phyloP scores from a whole-genome alignment of 1,284 basidiomycete genomes.

The Thelephora terrestris region DNA sequence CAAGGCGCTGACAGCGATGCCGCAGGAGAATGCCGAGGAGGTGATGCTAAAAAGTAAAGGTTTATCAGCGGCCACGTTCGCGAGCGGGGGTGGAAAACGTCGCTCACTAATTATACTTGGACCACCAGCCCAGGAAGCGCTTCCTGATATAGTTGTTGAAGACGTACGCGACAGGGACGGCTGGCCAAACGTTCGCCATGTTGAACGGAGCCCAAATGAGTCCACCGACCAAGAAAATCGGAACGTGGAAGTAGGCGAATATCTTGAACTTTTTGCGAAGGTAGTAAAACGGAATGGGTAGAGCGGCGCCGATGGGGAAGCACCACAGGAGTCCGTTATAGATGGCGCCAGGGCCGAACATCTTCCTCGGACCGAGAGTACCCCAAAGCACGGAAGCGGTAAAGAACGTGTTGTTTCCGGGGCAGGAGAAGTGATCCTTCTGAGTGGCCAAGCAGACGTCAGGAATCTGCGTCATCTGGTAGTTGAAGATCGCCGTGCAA shows the following conservation, averaged over 20 bases:
- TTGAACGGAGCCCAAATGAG: conserved; percentile 2
- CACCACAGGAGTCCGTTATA: conserved; percentile 34
- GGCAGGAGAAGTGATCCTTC: conserved; percentile 31
- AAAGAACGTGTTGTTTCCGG: conserved; percentile 30
- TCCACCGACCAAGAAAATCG: neutral
- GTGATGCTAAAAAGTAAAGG: conserved; percentile 27
- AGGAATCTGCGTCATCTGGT: conserved; percentile 41
- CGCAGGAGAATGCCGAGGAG: conserved; percentile 49
- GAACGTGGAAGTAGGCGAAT: conserved; percentile 19
- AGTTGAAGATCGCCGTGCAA: conserved; percentile 37
- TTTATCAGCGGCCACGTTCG: neutral
- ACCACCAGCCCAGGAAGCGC: conserved; percentile 16
- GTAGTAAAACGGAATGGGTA: conserved; percentile 30
- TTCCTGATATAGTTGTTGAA: conserved; percentile 26
- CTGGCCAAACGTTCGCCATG: neutral
- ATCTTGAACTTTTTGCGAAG: conserved; percentile 34
- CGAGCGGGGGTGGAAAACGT: conserved; percentile 13
- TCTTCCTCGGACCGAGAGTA: conserved; percentile 30
- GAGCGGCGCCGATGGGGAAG: conserved; percentile 46
- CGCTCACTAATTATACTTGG: conserved; percentile 41
- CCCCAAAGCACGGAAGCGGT: conserved; percentile 40
- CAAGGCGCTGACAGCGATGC: conserved; percentile 47
- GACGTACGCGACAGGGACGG: conserved; percentile 14
- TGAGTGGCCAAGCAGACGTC: conserved; percentile 32
- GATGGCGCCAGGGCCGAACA: conserved; percentile 6